Evolutionary conservation across 2,329 filamentous ascomycete genomes (phyloP).

Genomic region (Hysterium pulicare): DNA sequence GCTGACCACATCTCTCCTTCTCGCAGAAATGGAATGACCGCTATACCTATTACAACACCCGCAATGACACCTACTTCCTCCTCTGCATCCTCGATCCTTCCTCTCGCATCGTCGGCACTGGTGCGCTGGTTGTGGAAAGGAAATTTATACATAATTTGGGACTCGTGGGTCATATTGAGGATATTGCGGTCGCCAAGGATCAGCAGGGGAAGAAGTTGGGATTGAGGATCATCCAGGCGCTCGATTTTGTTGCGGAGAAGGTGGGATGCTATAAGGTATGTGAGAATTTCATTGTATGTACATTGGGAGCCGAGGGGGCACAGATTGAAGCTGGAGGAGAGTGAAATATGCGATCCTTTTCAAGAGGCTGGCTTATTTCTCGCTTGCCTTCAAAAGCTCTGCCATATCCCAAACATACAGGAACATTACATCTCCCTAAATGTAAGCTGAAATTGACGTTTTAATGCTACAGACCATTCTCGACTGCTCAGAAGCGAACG

Average conservation of each 20-base stretch:
- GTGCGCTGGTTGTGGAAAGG: slow-evolving; percentile 84
- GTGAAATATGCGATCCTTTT: not conserved
- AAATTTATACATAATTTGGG: slow-evolving; percentile 87
- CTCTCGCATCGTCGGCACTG: slow-evolving; percentile 77
- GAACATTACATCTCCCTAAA: too few relatives aligned
- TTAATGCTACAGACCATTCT: slow-evolving; percentile 91
- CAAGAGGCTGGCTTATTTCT: too few relatives aligned
- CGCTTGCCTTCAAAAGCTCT: too few relatives aligned
- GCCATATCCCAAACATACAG: too few relatives aligned
- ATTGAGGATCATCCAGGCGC: slow-evolving; percentile 84
- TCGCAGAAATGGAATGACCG: slow-evolving; percentile 62
- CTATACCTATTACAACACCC: slow-evolving; percentile 75
- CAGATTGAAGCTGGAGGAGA: not conserved
- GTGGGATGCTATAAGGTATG: slow-evolving; percentile 86
- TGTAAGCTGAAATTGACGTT: too few relatives aligned
- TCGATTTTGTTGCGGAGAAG: slow-evolving; percentile 82
- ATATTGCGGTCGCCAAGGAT: slow-evolving; percentile 91
- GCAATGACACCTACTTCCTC: slow-evolving; percentile 78
- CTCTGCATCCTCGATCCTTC: slow-evolving; percentile 77
- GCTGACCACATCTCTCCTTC: not conserved
- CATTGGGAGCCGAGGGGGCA: too few relatives aligned
- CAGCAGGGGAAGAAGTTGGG: slow-evolving; percentile 98
- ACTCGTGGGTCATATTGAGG: slow-evolving; percentile 91
- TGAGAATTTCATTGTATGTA: too few relatives aligned
- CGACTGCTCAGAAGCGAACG: slow-evolving; percentile 93